Evolutionary conservation across 176 grass and related monocot species (phyloP), one percentile per base, ranked within the genome.

Genomic region (Oryza longistaminata): DNA sequence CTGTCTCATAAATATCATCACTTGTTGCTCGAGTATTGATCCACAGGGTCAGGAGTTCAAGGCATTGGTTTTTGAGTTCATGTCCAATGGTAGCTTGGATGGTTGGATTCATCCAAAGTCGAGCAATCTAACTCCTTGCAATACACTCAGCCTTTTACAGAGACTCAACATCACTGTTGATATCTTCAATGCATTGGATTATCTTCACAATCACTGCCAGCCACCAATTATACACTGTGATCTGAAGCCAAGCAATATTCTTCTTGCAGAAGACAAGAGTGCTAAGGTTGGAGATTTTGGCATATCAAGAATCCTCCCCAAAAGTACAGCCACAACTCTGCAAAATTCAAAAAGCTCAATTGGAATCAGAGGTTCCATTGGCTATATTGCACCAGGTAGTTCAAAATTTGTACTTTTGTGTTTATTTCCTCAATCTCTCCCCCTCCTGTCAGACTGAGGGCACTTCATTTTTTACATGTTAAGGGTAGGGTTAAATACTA

Each of bases 381-480:
- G 90, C 26, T 89, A 89, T 75, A 70, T 91, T 83, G 64, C 89
- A 75, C 89, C 85, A 87, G 85, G 89, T 83, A 83, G 70, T 16
- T 37, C 15, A 9, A 55, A 33, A 14, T 44, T 14, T 49, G 14
- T 1, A 0, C 3, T 49, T 44, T 49, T 27, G 46, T 14, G 3
- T 49, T 15, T 67, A 44, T n/a, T 22, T 33, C 22, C 11, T 2
- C 9, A 44, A 27, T 49, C 46, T 3, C 14, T 3, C 46, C 3
- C 46, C 11, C 13, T 49, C 12, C 46, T 27, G 26, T 27, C 26
- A 27, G 26, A 27, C 26, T 27, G 26, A 27, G 26, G 26, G 42
- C 21, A 58, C 9, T 21, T 45, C 0, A 73, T 83, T 3, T 65
- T 31, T 5, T 85, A 17, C 37, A 77, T 58, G n/a, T 34, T 21